Conservation (phyloP, 805 yeast species). For the Deakozyma indianensis region DNA sequence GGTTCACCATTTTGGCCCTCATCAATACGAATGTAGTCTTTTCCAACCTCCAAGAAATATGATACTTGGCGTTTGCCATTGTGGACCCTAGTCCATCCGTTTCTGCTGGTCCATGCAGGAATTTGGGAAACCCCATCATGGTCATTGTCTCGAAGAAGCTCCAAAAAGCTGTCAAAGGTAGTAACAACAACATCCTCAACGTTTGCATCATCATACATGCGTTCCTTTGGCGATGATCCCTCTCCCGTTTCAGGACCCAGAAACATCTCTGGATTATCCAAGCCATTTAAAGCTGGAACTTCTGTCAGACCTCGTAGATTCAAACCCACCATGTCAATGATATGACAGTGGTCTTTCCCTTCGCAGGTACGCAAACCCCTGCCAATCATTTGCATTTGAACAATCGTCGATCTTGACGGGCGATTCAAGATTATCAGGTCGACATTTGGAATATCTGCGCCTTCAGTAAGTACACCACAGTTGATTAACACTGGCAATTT, state of each 20-base stretch:
- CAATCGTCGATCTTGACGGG: constrained; percentile 62
- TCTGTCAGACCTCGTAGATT: constrained; percentile 35
- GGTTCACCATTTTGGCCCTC: not conserved
- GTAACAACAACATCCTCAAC: constrained; percentile 2
- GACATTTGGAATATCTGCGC: constrained; percentile 84
- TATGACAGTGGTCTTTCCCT: constrained; percentile 52
- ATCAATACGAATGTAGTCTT: not conserved
- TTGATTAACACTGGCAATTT: constrained; percentile 62
- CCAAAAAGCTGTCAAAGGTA: constrained; percentile 5
- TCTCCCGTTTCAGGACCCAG: not conserved
- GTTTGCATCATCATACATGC: not conserved
- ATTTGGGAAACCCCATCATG: not conserved
- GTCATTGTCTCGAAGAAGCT: constrained; percentile 2
- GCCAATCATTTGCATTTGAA: constrained; percentile 81
- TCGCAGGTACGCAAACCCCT: constrained; percentile 61
- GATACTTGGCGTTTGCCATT: not conserved
- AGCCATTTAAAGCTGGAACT: constrained; percentile 36
- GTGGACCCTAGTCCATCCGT: not conserved
- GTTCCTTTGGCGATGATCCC: not conserved
- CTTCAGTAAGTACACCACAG: constrained; percentile 86
- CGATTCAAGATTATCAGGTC: constrained; percentile 68
- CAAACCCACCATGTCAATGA: constrained; percentile 65
- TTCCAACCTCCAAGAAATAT: not conserved
- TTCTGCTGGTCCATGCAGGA: not conserved
- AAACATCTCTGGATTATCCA: not conserved